Evolutionary conservation across 2,329 filamentous ascomycete genomes (phyloP), one percentile per base, ranked within the genome.

Genomic region (Scorias spongiosa): DNA sequence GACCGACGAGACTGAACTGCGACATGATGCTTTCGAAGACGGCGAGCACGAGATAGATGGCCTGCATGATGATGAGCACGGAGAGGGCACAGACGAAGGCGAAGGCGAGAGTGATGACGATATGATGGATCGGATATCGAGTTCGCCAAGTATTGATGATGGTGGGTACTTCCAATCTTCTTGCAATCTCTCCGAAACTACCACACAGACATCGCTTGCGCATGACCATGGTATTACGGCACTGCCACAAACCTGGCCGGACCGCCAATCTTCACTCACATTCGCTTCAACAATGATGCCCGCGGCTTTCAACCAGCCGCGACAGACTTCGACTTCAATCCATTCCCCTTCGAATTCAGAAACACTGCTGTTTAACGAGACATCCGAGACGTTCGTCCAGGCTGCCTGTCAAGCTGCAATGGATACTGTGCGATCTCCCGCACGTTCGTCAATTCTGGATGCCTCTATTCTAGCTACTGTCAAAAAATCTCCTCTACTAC

Each of bases 121-220:
- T 64, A 80, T 94, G 79, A 86, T 93, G 83, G 91, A 96, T 69
- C 91, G 91, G 66, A 95, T 98, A 53, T 96, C 89, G 57, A 96
- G 88, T 65, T 96, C 89, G 57, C 91, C 91, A 60, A 96, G 89
- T 56, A 98, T 98, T 65, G 87, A 93, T 72, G 89, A 96, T 81
- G 89, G 89, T 98, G 80, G 75, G 87, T 91, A 70, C 68, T 66
- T 64, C 66, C 57, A 62, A 52, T 58, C 60, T 59, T 59, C 46
- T 53, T 50, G 20, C 37, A 44, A 38, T 51, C 47, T 49, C 56
- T 40, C 34, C 34, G 9, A 17, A n/a, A 37, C 34, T 8, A 37
- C 12, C 8, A 37, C 34, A 37, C 20, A 4, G 3, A 7, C 20
- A 4, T 26, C 20, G 20, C 20, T 26, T 26, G 20, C 20, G 20